Evolutionary conservation across 805 yeast genomes (phyloP), one percentile per base, ranked within the genome.

Genomic region (Candida ponderosae): DNA sequence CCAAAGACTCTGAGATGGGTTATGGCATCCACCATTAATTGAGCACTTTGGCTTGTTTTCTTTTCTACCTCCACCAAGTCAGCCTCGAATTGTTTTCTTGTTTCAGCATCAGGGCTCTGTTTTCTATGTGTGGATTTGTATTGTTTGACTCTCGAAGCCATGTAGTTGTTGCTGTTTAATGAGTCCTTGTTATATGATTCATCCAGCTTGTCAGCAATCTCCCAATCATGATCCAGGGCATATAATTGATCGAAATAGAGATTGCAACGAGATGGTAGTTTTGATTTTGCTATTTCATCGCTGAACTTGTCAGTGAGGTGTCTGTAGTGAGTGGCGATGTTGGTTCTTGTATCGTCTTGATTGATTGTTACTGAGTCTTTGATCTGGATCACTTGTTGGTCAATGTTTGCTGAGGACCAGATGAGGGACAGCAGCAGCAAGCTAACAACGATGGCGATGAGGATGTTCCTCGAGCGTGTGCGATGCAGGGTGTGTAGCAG

Each of bases 141-240:
- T 18, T 15, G 19, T 1, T 24, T 29, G 9, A 51, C 48, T 7
- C 42, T 40, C 17, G 44, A 46, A 10, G 43, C 32, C 20, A 43
- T 38, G 26, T 35, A 44, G 32, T 45, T 40, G 6, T 42, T 46
- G 4, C 34, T 40, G 16, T 48, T 47, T 27, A 46, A 50, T 32
- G 53, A 49, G 18, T 48, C 54, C 28, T 50, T 45, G 30, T 51
- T 48, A 13, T 46, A 48, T 5, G 30, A 35, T 1, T 47, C 43
- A 30, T 44, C 40, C 18, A 40, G 50, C 35, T 48, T 39, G 18
- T 44, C 43, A 1, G 46, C 36, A 2, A 51, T 28, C 23, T 36
- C 43, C 56, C 56, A 51, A 15, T 38, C 34, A 1, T 37, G 38
- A 10, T 47, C 29, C 2, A 33, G 18, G 1, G 16, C 9, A 5